phyloP scores from a whole-genome alignment of 2,329 filamentous ascomycete genomes.

The Colletotrichum somersetense region DNA sequence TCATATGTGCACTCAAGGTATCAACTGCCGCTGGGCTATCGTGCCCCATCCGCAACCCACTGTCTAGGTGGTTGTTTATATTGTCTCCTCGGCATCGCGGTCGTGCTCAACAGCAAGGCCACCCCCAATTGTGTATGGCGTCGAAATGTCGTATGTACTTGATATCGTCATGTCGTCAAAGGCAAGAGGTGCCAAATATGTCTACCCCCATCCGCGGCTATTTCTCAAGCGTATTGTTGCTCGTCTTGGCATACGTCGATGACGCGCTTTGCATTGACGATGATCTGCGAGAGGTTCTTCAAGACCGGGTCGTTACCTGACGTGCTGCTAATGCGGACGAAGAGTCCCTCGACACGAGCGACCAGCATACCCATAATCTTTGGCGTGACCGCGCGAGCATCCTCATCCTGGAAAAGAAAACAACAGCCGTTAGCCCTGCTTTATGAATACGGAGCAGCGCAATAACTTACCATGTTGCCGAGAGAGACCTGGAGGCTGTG shows the following conservation, averaged over 20 bases:
- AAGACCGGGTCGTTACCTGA: conserved; percentile 62
- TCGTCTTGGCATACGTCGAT: conserved; percentile 44
- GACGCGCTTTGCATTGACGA: conserved; percentile 51
- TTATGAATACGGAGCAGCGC: background rate
- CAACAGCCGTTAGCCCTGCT: conserved; percentile 45
- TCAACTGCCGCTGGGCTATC: conserved; percentile 21
- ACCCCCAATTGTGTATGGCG: conserved; percentile 34
- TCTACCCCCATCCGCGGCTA: background rate
- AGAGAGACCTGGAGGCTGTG: conserved; percentile 63
- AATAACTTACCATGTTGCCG: conserved; percentile 63
- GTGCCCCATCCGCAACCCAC: conserved; percentile 14
- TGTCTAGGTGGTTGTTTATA: conserved; percentile 2
- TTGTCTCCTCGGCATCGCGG: conserved; percentile 12
- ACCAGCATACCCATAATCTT: conserved; percentile 69
- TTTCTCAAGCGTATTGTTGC: conserved; percentile 38
- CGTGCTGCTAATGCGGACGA: conserved; percentile 62
- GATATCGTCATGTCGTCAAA: conserved; percentile 42
- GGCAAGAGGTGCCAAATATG: conserved; percentile 19
- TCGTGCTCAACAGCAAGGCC: conserved; percentile 13
- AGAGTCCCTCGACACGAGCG: conserved; percentile 64
- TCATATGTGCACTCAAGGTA: conserved; percentile 35
- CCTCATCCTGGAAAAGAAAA: conserved; percentile 58
- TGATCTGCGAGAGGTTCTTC: conserved; percentile 62
- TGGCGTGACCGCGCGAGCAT: conserved; percentile 67
- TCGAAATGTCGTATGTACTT: conserved; percentile 43